Base-by-base conservation (phyloP, 2,329 filamentous ascomycete genomes). In the Claviceps sp. region DNA sequence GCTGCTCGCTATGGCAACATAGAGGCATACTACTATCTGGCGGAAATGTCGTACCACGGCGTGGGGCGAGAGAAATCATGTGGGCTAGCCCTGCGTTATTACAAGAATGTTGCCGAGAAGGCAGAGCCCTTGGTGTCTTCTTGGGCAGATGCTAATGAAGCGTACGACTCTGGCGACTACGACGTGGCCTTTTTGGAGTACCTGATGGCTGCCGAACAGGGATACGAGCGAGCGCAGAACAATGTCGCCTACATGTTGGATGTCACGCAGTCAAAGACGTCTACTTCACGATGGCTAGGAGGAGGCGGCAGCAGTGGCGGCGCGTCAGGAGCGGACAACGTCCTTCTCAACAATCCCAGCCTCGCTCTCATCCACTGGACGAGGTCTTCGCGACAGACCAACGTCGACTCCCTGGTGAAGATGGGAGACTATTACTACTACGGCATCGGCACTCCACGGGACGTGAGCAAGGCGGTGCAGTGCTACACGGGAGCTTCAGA, bases 391-490 rank as follows among this genome's bases (percentile, higher is more conserved):
- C 86, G 88, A 58, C 94, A 98, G 65, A 79, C 84, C 47, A 98
- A 98, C 58, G 85, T 95, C 46, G 93, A 98, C 68, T 87, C 90
- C 0, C 76, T 95, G 56, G 86, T 98, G 58, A 98, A 98, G 70
- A 95, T 97, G 86, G 93, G 93, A 41, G 94, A 98, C 69, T 97
- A 97, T 68, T 97, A 98, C 66, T 82, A 95, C 37, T 70, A 80
- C 52, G 93, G 93, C 6, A 78, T 90, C 24, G 91, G 91, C 3
- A 79, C 85, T 0, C 72, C 79, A 7, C 61, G 72, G 0, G 86
- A 94, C 58, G 72, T 86, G 18, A 84, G 90, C 60, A 95, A 95
- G 67, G 94, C 94, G 5, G 89, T 90, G 0, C 83, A 86, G 45
- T 98, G 93, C 71, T 98, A 98, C 62, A 85, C 86, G 50, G 86